Conservation (phyloP, 1,284 basidiomycete species). For the Omphalotus olearius region DNA sequence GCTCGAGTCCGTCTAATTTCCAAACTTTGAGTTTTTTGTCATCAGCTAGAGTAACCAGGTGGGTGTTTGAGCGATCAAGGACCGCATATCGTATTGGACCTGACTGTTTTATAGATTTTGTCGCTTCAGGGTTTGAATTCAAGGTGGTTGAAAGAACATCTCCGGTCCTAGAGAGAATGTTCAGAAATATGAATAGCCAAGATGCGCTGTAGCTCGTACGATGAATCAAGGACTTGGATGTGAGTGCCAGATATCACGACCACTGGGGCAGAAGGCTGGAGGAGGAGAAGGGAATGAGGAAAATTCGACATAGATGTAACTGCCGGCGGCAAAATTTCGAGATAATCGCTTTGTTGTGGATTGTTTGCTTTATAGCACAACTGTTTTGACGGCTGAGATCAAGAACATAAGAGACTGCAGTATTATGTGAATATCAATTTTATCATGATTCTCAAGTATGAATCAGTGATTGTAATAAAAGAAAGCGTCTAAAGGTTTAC, state of each 20-base stretch:
- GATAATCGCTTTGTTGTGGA: too few species aligned
- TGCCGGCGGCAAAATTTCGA: too few species aligned
- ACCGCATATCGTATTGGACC: constrained; percentile 63
- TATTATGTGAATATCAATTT: too few species aligned
- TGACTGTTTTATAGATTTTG: constrained; percentile 35
- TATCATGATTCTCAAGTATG: too few species aligned
- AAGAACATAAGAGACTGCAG: too few species aligned
- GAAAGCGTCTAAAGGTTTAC: too few species aligned
- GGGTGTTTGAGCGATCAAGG: constrained; percentile 39
- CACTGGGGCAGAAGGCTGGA: constrained; percentile 29
- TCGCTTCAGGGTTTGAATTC: constrained; percentile 26
- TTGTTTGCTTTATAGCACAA: too few species aligned
- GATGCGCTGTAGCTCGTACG: constrained; percentile 31
- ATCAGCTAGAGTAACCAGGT: constrained; percentile 67
- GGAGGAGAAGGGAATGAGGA: constrained; percentile 44
- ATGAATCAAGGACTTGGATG: constrained; percentile 50
- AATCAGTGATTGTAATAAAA: too few species aligned
- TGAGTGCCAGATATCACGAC: constrained; percentile 55
- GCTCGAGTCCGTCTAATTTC: constrained; percentile 50
- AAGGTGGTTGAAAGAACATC: constrained; percentile 43
- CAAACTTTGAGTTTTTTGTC: constrained; percentile 81
- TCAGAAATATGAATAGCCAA: constrained; percentile 10
- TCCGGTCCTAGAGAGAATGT: constrained; percentile 44
- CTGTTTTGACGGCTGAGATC: too few species aligned
- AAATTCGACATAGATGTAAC: constrained; percentile 15